These are phyloP conservation scores for Lepidium sativum DNA, from an alignment of 345 rosid species.

Conservation along the genomic window DNA sequence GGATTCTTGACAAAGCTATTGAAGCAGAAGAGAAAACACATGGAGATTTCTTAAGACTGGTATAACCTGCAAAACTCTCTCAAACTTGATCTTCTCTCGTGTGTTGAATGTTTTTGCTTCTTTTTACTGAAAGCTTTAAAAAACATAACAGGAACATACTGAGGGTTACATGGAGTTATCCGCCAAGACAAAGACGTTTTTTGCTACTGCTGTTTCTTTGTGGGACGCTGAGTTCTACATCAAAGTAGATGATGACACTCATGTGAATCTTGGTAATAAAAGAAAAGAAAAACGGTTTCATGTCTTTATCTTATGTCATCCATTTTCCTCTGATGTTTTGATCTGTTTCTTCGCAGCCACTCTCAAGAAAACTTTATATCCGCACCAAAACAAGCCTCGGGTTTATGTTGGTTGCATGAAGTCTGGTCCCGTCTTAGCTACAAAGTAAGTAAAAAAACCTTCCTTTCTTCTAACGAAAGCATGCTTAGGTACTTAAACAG, in stretches of 20 bases:
- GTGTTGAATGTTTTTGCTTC: neutral
- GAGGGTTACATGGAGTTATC: constrained; percentile 84
- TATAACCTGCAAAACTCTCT: constrained; percentile 23
- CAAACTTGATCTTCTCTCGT: neutral
- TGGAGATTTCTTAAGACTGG: constrained; percentile 88
- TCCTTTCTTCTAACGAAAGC: neutral
- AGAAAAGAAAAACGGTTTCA: neutral
- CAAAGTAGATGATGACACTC: constrained; percentile 94
- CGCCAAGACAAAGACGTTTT: constrained; percentile 76
- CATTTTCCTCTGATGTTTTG: neutral
- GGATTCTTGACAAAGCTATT: constrained; percentile 66
- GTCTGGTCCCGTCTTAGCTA: constrained; percentile 85
- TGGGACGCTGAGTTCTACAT: constrained; percentile 90
- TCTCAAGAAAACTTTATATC: constrained; percentile 45
- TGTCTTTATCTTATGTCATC: neutral
- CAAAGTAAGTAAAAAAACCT: constrained; percentile 40
- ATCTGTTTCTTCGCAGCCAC: constrained; percentile 35
- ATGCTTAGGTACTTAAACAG: neutral
- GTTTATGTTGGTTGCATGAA: constrained; percentile 93
- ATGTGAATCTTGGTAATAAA: constrained; percentile 69
- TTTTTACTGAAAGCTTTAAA: neutral
- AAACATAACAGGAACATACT: constrained; percentile 51
- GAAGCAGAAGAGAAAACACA: constrained; percentile 61
- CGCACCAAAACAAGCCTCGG: constrained; percentile 43
- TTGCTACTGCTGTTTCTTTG: constrained; percentile 62